Base-by-base conservation (phyloP, 345 rosid species). In the Zanthoxylum bungeanum region DNA sequence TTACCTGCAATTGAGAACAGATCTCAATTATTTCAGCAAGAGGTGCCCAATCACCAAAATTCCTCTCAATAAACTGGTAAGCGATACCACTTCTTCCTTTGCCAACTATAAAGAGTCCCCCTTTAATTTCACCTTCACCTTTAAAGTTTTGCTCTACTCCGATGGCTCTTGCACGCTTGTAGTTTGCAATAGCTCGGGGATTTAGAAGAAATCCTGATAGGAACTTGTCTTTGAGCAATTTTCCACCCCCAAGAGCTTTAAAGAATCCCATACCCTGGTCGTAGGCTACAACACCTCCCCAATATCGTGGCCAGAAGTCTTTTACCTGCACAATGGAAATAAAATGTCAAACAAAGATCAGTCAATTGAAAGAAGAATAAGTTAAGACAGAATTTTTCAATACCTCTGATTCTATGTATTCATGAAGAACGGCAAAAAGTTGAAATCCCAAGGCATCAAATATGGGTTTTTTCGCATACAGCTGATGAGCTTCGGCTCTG, bases 31-130 rank as follows among this genome's bases (percentile, higher is more conserved):
- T 80, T 83, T 89, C 91, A 53, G 85, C 74, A 31, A 76, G 27
- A 44, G 94, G 90, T 30, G 94, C 87, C 89, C 91, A 84, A 70
- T 87, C 91, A 0, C 88, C 91, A 47, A 89, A 89, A 59, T 84
- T 89, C 81, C 90, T 84, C 80, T 89, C 91, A 17, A 87, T 85
- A 46, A 89, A 87, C 74, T 84, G 87, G 75, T 84, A 87, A 37
- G 86, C 90, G 30, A 87, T 76, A 64, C 91, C 91, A 65, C 73
- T 75, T 62, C 75, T 82, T 65, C 88, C 86, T 7, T 50, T 73
- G n/a, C 88, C 91, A 60, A 85, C 75, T 28, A 85, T 62, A 47
- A 87, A 82, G 17, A 89, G 88, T 21, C 94, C 90, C 33, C 90
- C 94, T 68, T 85, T 87, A 58, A 85, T 85, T 73, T 82, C 84